Evolutionary conservation across 1,139 yeast species (phyloP).

Genomic region (Starmera stellimalicola): DNA sequence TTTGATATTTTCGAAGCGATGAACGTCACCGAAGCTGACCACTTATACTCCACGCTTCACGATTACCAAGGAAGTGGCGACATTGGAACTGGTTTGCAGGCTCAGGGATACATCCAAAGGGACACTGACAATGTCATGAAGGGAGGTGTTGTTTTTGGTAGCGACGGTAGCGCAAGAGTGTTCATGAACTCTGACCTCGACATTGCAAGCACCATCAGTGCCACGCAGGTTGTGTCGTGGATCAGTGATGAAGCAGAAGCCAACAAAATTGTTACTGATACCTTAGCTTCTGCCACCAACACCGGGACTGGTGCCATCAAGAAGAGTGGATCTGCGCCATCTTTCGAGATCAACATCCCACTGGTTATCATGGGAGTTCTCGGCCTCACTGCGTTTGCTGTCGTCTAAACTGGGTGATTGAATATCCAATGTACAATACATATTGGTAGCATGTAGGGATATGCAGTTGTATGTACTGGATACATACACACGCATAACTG

Average conservation of each 20-base stretch:
- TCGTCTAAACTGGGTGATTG: neutral
- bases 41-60: constrained; percentile 59
- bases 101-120: constrained; percentile 41
- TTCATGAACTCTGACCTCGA: constrained; percentile 49
- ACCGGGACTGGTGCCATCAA: constrained; percentile 16
- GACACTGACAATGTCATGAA: constrained; percentile 37
- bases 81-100: constrained; percentile 49
- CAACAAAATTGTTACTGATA: constrained; percentile 11
- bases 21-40: constrained; percentile 42
- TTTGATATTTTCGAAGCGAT: constrained; percentile 67
- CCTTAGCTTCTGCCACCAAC: constrained; percentile 17
- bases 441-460: neutral
- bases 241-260: constrained; percentile 10
- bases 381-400: constrained; percentile 6
- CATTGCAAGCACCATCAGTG: constrained; percentile 28
- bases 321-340: constrained; percentile 1
- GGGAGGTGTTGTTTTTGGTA: constrained; percentile 66
- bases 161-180: constrained; percentile 49
- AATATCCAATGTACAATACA: too few relatives aligned
- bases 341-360: neutral
- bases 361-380: neutral
- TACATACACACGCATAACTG: too few relatives aligned
- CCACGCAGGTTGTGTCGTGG: constrained; percentile 18
- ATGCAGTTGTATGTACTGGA: too few relatives aligned
- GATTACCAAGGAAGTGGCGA: constrained; percentile 63